These are phyloP conservation scores for Colletotrichum sp. DNA, from an alignment of 2,329 filamentous ascomycete genomes.

Conservation along the genomic window DNA sequence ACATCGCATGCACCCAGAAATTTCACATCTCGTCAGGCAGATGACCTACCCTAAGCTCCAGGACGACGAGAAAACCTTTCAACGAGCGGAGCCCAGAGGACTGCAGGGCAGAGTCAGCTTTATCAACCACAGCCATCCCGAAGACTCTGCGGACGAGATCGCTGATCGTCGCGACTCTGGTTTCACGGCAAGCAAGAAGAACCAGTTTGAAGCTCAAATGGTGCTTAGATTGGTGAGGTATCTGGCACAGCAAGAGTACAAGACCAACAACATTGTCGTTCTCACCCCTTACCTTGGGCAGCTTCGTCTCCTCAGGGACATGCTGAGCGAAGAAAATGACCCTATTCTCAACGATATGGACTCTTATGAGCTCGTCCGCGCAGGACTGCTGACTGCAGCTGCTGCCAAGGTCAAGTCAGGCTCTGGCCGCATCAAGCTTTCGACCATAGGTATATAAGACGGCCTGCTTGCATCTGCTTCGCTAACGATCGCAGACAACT, in stretches of 20 bases:
- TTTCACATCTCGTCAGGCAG: constrained; percentile 61
- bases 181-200: constrained; percentile 61
- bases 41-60: constrained; percentile 67
- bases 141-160: constrained; percentile 48
- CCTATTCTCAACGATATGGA: constrained; percentile 74
- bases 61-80: constrained; percentile 56
- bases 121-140: constrained; percentile 64
- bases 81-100: constrained; percentile 56
- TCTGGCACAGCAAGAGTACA: constrained; percentile 74
- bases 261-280: constrained; percentile 68
- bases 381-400: constrained; percentile 64
- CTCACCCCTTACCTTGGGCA: constrained; percentile 78
- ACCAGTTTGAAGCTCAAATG: constrained; percentile 70
- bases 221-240: constrained; percentile 70
- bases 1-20: constrained; percentile 73
- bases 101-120: constrained; percentile 68
- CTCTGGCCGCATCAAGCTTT: constrained; percentile 63
- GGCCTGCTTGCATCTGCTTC: not conserved
- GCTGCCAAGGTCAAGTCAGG: constrained; percentile 47
- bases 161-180: constrained; percentile 56
- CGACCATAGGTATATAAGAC: constrained; percentile 67
- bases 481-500: constrained; percentile 63
- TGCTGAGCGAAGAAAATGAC: constrained; percentile 62
- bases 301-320: constrained; percentile 59
- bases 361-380: constrained; percentile 63